Conservation (phyloP, 768 basidiomycete genomes). For the Podaxis sp. region DNA sequence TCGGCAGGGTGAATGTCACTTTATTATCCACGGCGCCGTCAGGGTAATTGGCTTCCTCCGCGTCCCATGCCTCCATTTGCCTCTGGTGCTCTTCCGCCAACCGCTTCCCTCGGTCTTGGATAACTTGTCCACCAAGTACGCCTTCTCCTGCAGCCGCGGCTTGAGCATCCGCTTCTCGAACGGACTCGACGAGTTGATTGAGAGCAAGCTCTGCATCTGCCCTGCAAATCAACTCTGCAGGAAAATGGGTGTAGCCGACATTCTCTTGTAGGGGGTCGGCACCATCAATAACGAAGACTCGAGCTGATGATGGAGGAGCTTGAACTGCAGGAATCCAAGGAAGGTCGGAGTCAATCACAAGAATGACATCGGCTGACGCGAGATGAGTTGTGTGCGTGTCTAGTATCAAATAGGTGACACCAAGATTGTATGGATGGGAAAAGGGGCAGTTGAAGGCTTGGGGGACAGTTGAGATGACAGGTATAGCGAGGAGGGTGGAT, state of each 20-base stretch:
- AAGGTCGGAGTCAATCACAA: conserved; percentile 64
- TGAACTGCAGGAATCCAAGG: conserved; percentile 61
- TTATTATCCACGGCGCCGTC: not conserved
- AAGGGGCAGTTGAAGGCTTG: conserved; percentile 52
- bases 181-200: conserved; percentile 41
- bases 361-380: conserved; percentile 56
- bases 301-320: conserved; percentile 38
- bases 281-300: conserved; percentile 59
- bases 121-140: conserved; percentile 17
- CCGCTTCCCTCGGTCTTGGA: conserved; percentile 7
- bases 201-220: conserved; percentile 56
- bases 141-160: conserved; percentile 22
- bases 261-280: conserved; percentile 58
- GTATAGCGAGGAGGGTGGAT: conserved; percentile 42
- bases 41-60: not conserved
- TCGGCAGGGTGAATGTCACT: conserved; percentile 37
- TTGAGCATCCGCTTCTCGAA: conserved; percentile 26
- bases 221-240: conserved; percentile 55
- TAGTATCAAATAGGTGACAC: conserved; percentile 46
- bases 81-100: conserved; percentile 6
- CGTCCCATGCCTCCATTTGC: conserved; percentile 1
- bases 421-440: conserved; percentile 53
- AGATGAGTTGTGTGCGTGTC: conserved; percentile 47
- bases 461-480: conserved; percentile 51
- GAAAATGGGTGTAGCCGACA: conserved; percentile 49